Conservation (phyloP, 2,329 filamentous ascomycete species). For the Apiospora phragmitis region DNA sequence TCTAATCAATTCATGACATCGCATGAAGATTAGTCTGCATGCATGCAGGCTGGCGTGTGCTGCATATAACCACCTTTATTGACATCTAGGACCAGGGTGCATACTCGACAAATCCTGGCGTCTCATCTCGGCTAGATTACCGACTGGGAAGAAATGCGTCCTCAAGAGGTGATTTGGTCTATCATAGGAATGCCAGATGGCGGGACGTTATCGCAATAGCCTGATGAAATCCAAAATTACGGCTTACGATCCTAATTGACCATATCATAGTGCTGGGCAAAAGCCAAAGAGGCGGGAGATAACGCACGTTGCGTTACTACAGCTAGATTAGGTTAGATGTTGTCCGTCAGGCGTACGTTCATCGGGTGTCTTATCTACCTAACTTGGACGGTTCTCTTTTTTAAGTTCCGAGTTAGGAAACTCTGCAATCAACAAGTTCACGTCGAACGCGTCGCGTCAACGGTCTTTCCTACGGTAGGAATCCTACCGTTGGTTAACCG, state of each 20-base stretch:
- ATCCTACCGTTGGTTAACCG: background rate
- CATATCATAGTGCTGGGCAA: background rate
- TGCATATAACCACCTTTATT: background rate
- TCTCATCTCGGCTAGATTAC: slow-evolving; percentile 9
- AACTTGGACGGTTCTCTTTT: background rate
- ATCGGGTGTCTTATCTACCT: background rate
- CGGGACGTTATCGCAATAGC: background rate
- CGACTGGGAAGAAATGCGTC: background rate
- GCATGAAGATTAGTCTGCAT: no score
- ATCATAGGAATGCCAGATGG: background rate
- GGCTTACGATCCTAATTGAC: background rate
- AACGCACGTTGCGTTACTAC: background rate
- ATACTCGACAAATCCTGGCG: background rate
- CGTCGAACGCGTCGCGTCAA: background rate
- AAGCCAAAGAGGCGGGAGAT: background rate
- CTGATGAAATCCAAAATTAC: background rate
- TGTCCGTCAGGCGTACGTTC: background rate
- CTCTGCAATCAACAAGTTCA: background rate
- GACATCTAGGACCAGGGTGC: background rate
- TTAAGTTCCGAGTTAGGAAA: background rate
- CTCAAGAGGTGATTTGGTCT: background rate
- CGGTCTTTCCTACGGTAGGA: background rate
- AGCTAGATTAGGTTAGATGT: background rate
- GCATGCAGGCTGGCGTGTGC: background rate
- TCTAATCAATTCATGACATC: background rate